Conservation (phyloP, 176 grass and related monocot genomes). For the Musa beccarii region DNA sequence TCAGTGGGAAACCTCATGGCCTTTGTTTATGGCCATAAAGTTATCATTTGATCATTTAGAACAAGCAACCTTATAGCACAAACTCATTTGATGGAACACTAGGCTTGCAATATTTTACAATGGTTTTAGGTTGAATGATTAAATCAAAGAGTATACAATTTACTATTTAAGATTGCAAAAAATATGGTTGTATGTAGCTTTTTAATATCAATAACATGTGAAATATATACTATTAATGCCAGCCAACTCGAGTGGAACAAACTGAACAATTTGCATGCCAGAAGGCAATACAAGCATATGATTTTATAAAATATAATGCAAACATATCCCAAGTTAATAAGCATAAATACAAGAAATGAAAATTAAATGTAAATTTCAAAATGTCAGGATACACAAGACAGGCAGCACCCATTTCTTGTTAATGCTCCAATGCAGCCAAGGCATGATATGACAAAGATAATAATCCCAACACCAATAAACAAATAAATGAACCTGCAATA, state of each 20-base stretch:
- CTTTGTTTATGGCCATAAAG: not conserved
- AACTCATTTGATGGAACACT: not conserved
- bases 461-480: slow-evolving; percentile 13
- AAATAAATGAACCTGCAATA: slow-evolving; percentile 14
- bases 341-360: not conserved
- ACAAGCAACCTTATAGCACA: not conserved
- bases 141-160: too few species aligned
- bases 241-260: not conserved
- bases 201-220: too few species aligned
- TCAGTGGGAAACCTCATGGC: not conserved
- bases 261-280: not conserved
- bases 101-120: too few species aligned
- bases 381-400: slow-evolving; percentile 19
- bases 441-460: slow-evolving; percentile 14
- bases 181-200: too few species aligned
- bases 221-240: too few species aligned
- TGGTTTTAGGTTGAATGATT: too few species aligned
- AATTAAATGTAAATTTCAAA: not conserved
- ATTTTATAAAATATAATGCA: too few species aligned
- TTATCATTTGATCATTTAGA: not conserved
- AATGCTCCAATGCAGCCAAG: slow-evolving; percentile 11
- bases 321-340: not conserved
- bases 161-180: too few species aligned
- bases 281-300: too few species aligned
- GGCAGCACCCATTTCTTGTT: slow-evolving; percentile 5